phyloP scores from a whole-genome alignment of 2,329 filamentous ascomycete genomes.

The Alternaria incomplexa region DNA sequence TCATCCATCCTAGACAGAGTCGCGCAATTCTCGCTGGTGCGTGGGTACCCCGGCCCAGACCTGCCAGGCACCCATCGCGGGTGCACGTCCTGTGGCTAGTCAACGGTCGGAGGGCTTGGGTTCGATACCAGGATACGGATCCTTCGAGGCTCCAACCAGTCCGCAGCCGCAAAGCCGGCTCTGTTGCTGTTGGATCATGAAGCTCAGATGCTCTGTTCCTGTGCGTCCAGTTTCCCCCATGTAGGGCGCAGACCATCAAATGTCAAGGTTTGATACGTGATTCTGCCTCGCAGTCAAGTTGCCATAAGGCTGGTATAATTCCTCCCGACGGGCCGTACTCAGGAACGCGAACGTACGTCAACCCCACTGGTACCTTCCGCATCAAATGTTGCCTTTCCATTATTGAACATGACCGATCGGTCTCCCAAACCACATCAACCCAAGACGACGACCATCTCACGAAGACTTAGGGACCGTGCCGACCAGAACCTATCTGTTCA shows the following conservation, averaged over 20 bases:
- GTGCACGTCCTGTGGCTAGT: constrained; percentile 39
- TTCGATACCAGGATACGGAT: constrained; percentile 40
- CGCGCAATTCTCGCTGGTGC: constrained; percentile 26
- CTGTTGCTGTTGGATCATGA: constrained; percentile 36
- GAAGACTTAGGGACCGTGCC: constrained; percentile 40
- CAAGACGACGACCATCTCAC: constrained; percentile 44
- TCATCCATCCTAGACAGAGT: constrained; percentile 19
- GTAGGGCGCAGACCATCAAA: constrained; percentile 43
- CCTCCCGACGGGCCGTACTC: constrained; percentile 26
- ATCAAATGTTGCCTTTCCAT: constrained; percentile 36
- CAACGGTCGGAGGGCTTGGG: constrained; percentile 47
- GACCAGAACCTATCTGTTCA: constrained; percentile 37
- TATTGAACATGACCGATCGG: constrained; percentile 45
- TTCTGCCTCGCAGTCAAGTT: constrained; percentile 42
- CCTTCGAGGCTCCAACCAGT: constrained; percentile 48
- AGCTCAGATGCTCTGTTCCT: constrained; percentile 40
- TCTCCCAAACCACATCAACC: constrained; percentile 34
- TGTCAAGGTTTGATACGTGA: constrained; percentile 34
- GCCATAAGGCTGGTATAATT: constrained; percentile 42
- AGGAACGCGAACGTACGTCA: constrained; percentile 44
- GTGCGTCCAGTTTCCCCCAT: constrained; percentile 43
- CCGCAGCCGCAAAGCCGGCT: constrained; percentile 46
- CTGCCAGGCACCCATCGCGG: constrained; percentile 30
- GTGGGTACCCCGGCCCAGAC: constrained; percentile 30
- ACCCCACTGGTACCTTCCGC: constrained; percentile 36